phyloP scores from a whole-genome alignment of 352 stramenopile genomes.

The Albugo candida region DNA sequence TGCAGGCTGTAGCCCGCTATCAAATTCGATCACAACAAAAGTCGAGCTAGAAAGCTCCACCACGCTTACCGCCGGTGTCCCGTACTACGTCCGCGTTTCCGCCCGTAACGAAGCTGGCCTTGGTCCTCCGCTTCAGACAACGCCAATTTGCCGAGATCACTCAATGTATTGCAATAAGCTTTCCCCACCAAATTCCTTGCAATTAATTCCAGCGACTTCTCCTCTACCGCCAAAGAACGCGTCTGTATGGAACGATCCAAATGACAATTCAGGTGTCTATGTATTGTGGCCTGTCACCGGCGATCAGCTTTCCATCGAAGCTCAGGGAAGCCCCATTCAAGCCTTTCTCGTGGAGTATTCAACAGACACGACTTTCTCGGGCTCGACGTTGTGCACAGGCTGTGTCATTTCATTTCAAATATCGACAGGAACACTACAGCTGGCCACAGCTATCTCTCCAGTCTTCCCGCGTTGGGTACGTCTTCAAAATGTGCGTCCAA shows the following conservation, averaged over 20 bases:
- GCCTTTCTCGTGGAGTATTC: conserved; percentile 81
- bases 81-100: conserved; percentile 81
- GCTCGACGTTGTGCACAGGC: conserved; percentile 18
- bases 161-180: no score
- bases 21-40: conserved; percentile 33
- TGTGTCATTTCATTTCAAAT: conserved; percentile 24
- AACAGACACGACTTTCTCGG: conserved; percentile 19
- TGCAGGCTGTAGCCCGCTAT: conserved; percentile 23
- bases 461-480: conserved; percentile 11
- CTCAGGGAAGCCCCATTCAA: conserved; percentile 42
- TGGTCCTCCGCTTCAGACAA: conserved; percentile 27
- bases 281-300: conserved; percentile 68
- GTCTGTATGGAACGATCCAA: conserved; percentile 57
- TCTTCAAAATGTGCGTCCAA: not conserved
- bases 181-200: conserved; percentile 18
- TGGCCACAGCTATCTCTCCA: conserved; percentile 8
- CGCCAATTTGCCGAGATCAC: conserved; percentile 22
- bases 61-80: conserved; percentile 42
- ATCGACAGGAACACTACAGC: conserved; percentile 18
- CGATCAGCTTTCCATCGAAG: not conserved
- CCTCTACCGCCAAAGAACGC: conserved; percentile 56
- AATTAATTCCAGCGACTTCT: conserved; percentile 34
- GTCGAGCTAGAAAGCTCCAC: conserved; percentile 61
- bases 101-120: conserved; percentile 77
- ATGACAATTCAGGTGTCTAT: conserved; percentile 53